phyloP scores from a whole-genome alignment of 2,329 filamentous ascomycete species.

The Sphaerostilbella broomeana region DNA sequence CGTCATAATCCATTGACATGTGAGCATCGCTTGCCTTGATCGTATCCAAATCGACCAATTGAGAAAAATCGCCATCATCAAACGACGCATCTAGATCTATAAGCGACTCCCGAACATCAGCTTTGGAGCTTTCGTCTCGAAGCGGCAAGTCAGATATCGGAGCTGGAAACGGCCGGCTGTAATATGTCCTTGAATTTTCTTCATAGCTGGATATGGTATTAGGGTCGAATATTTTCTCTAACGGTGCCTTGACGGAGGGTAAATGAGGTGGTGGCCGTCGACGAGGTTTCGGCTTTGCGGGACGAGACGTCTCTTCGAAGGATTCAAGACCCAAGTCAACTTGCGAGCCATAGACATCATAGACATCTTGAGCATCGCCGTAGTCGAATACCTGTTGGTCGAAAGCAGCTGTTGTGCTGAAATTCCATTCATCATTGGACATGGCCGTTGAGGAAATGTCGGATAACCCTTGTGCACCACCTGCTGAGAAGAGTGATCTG shows the following conservation, averaged over 20 bases:
- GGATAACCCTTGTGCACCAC: slow-evolving; percentile 50
- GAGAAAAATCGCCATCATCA: slow-evolving; percentile 47
- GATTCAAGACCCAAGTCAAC: slow-evolving; percentile 45
- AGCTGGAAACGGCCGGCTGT: slow-evolving; percentile 41
- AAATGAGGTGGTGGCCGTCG: slow-evolving; percentile 53
- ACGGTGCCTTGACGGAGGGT: slow-evolving; percentile 49
- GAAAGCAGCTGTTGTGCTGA: slow-evolving; percentile 59
- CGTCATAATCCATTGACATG: slow-evolving; percentile 43
- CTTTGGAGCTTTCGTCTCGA: slow-evolving; percentile 46
- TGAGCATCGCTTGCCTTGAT: slow-evolving; percentile 45
- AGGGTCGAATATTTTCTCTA: slow-evolving; percentile 61
- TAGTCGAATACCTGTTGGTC: slow-evolving; percentile 50
- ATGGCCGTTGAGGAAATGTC: slow-evolving; percentile 39
- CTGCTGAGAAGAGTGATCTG: slow-evolving; percentile 54
- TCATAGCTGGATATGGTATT: slow-evolving; percentile 59
- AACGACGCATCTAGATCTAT: slow-evolving; percentile 60
- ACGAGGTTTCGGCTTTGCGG: slow-evolving; percentile 46
- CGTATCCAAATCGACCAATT: slow-evolving; percentile 56
- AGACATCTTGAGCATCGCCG: slow-evolving; percentile 51
- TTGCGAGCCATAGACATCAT: slow-evolving; percentile 53
- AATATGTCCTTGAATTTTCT: slow-evolving; percentile 56
- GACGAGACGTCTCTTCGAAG: slow-evolving; percentile 45
- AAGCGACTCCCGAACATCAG: slow-evolving; percentile 52
- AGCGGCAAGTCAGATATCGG: slow-evolving; percentile 51
- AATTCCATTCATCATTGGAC: slow-evolving; percentile 59